A percentile compares a stretch with the other conserved stretches of the same genome.
phyloP scores from a whole-genome alignment of 1,284 basidiomycete species.

The Pseudozyma sp. region DNA sequence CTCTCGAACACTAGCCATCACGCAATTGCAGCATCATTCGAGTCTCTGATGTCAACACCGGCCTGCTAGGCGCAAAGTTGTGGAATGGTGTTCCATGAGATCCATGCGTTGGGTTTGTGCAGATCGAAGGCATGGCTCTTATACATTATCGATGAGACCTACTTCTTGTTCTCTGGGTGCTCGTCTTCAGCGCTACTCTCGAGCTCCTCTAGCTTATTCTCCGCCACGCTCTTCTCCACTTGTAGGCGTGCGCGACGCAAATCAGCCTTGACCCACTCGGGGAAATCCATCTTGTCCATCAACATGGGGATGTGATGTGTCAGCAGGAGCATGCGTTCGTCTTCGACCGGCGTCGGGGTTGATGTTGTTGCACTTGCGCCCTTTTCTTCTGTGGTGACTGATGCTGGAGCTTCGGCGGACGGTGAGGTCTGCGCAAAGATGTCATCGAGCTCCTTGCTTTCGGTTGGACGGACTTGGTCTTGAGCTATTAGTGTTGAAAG shows the following conservation, averaged over 20 bases:
- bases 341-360: slow-evolving; percentile 4
- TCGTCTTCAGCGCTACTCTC: slow-evolving; percentile 33
- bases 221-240: slow-evolving; percentile 27
- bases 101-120: slow-evolving; percentile 9
- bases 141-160: background rate
- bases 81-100: background rate
- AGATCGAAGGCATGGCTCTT: background rate
- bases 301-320: slow-evolving; percentile 36
- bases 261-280: slow-evolving; percentile 46
- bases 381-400: slow-evolving; percentile 5
- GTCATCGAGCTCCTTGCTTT: slow-evolving; percentile 52
- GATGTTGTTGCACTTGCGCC: background rate
- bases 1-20: slow-evolving; percentile 18
- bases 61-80: too few species aligned
- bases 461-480: slow-evolving; percentile 48
- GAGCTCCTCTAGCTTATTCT: slow-evolving; percentile 50
- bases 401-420: background rate
- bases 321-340: slow-evolving; percentile 42
- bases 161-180: slow-evolving; percentile 27
- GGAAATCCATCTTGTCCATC: slow-evolving; percentile 48
- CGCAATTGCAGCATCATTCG: background rate
- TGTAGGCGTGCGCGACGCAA: slow-evolving; percentile 47
- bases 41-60: background rate
- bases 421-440: slow-evolving; percentile 36
- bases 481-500: slow-evolving; percentile 48